phyloP scores from a whole-genome alignment of 164 flowering plant genomes.

The grape (Vitis vinifera) region ASM3070453v1 NC_081806.1:19556001-19556500 shows the following conservation, averaged over 20 bases:
- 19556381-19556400: constrained; percentile 85
- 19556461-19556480: constrained; percentile 70
- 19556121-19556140: constrained; percentile 71
- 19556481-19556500: constrained; percentile 75
- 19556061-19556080: not conserved
- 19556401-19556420: constrained; percentile 90
- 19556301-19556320: constrained; percentile 91
- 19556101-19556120: constrained; percentile 65
- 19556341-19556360: constrained; percentile 79
- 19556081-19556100: constrained; percentile 67
- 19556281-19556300: constrained; percentile 76
- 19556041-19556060: constrained; percentile 5
- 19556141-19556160: constrained; percentile 61
- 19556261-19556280: constrained; percentile 73
- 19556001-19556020: too few relatives aligned
- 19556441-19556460: constrained; percentile 74
- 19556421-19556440: constrained; percentile 87
- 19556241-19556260: constrained; percentile 69
- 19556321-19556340: constrained; percentile 91
- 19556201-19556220: constrained; percentile 88
- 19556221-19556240: constrained; percentile 86
- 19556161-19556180: constrained; percentile 91
- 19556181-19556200: constrained; percentile 85
- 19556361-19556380: constrained; percentile 67
- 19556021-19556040: constrained; percentile 2